Conservation (phyloP, 73 alveolate genomes). For the Paramecium sonneborni region DNA sequence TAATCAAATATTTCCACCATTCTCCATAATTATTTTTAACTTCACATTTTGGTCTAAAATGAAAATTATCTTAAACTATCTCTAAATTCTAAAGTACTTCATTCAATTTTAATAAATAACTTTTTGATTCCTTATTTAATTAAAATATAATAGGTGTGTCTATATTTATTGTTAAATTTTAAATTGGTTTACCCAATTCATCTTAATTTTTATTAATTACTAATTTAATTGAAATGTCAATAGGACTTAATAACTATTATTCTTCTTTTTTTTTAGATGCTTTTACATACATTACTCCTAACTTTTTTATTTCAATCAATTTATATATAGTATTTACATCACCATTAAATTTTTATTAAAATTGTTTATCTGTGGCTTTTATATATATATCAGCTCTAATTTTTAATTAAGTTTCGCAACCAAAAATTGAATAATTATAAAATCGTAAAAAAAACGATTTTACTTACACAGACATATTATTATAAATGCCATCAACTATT, state of each 20-base stretch:
- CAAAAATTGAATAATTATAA: constrained; percentile 14
- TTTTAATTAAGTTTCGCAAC: neutral
- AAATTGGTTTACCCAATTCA: neutral
- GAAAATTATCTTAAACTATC: constrained; percentile 35
- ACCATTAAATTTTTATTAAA: constrained; percentile 38
- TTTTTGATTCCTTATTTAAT: constrained; percentile 27
- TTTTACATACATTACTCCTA: neutral
- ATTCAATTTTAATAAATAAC: constrained; percentile 24
- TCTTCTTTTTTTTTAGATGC: neutral
- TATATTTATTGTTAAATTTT: neutral
- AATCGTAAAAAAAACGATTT: neutral
- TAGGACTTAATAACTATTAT: neutral
- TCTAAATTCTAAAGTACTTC: constrained; percentile 24
- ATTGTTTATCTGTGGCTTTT: constrained; percentile 27
- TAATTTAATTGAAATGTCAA: neutral
- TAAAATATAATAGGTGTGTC: constrained; percentile 16
- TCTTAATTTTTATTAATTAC: constrained; percentile 15
- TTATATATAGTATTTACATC: neutral
- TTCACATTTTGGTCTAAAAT: constrained; percentile 32
- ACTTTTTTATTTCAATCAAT: constrained; percentile 3
- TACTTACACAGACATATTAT: constrained; percentile 23
- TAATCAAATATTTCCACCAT: constrained; percentile 54
- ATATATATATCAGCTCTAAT: constrained; percentile 6
- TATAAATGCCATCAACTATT: constrained; percentile 43
- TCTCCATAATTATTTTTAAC: constrained; percentile 26